phyloP scores from a whole-genome alignment of 805 yeast genomes.

The Teunomyces gatunensis region DNA sequence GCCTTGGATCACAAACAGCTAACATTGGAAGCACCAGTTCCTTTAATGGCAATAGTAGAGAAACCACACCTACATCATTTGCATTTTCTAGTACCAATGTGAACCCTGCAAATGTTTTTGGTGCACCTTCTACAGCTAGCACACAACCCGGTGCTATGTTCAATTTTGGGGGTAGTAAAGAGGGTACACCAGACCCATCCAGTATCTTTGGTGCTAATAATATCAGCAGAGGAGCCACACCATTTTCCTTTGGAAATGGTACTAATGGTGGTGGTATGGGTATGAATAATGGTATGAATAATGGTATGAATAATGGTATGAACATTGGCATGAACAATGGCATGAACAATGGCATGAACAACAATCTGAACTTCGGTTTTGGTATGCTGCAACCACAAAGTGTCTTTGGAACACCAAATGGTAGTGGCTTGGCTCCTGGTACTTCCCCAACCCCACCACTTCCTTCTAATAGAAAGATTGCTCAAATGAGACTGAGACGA shows the following conservation, averaged over 20 bases:
- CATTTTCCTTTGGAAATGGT: conserved; percentile 11
- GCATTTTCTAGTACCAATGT: conserved; percentile 3
- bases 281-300: not conserved
- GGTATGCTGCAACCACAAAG: conserved; percentile 1
- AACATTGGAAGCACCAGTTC: conserved; percentile 1
- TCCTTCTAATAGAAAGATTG: conserved; percentile 24
- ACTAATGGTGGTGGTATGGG: not conserved
- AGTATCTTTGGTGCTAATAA: conserved; percentile 23
- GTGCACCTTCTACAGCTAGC: conserved; percentile 2
- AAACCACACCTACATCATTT: conserved; percentile 6
- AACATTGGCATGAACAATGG: not conserved
- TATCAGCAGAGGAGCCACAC: conserved; percentile 5
- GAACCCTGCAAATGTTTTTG: conserved; percentile 8
- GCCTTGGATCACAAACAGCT: conserved; percentile 5
- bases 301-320: not conserved
- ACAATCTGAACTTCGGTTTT: not conserved
- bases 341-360: not conserved
- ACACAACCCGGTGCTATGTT: not conserved
- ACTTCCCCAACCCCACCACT: conserved; percentile 19
- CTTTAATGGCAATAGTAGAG: conserved; percentile 1
- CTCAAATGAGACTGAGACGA: conserved; percentile 35
- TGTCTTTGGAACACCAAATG: not conserved
- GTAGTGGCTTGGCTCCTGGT: not conserved
- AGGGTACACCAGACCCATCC: conserved; percentile 33
- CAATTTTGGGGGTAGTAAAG: conserved; percentile 13